Evolutionary conservation across 2,329 filamentous ascomycete species (phyloP).

Genomic region (Colletotrichum sp.): DNA sequence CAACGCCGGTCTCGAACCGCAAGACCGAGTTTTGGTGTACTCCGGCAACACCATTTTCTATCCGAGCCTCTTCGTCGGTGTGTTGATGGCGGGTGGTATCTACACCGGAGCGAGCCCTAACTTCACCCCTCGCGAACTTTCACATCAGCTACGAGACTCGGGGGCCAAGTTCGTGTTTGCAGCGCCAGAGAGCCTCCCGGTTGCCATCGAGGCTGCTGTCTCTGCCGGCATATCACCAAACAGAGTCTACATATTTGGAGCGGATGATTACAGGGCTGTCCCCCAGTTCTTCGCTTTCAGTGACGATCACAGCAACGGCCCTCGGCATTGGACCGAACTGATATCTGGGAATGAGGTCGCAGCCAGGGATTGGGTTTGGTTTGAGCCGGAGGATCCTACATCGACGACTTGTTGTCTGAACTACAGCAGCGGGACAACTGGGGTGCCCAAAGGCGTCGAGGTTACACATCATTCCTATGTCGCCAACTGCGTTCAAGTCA

Average conservation of each 20-base stretch:
- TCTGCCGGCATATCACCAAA: background rate
- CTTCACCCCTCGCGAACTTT: background rate
- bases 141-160: background rate
- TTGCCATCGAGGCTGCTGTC: fast-evolving
- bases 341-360: background rate
- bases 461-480: background rate
- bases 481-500: background rate
- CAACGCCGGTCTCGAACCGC: background rate
- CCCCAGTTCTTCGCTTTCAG: background rate
- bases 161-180: background rate
- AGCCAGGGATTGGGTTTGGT: background rate
- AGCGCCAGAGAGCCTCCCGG: background rate
- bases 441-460: background rate
- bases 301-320: background rate
- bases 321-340: background rate
- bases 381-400: background rate
- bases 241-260: background rate
- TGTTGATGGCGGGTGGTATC: background rate
- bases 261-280: background rate
- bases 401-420: background rate
- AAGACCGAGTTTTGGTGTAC: background rate
- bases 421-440: background rate
- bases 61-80: background rate
- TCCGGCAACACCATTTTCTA: background rate
- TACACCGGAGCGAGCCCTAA: background rate